Percentiles rank a stretch among this genome's conserved stretches.
These are phyloP conservation scores for Podila verticillata DNA, from an alignment of 192 early-diverging fungal genomes.

Conservation along the genomic window DNA sequence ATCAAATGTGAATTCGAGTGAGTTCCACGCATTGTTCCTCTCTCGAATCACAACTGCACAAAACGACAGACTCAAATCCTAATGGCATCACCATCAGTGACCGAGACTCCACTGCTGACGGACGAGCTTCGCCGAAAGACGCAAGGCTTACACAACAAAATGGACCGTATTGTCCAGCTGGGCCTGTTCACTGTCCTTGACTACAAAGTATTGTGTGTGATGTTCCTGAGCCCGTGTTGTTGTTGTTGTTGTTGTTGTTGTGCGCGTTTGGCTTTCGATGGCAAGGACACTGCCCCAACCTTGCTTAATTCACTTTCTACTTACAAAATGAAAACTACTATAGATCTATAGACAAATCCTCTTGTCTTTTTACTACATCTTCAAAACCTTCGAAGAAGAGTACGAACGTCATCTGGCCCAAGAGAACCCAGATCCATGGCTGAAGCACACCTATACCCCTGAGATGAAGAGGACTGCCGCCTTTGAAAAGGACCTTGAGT, in stretches of 20 bases:
- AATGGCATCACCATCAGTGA: neutral
- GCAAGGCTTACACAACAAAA: slow-evolving; percentile 27
- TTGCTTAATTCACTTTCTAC: neutral
- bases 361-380: slow-evolving; percentile 43
- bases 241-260: neutral
- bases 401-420: slow-evolving; percentile 10
- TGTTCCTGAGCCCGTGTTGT: neutral
- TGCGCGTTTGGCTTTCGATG: neutral
- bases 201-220: slow-evolving; percentile 9
- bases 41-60: neutral
- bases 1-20: too few relatives aligned
- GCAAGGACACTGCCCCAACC: neutral
- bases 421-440: slow-evolving; percentile 14
- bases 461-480: slow-evolving; percentile 22
- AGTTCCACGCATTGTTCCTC: neutral
- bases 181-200: slow-evolving; percentile 43
- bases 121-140: slow-evolving; percentile 39
- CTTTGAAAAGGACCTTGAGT: slow-evolving; percentile 33
- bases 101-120: slow-evolving; percentile 10
- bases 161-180: slow-evolving; percentile 29
- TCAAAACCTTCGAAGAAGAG: slow-evolving; percentile 36
- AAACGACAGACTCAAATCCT: too few relatives aligned
- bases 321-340: neutral
- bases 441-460: slow-evolving; percentile 23
- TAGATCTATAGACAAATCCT: slow-evolving; percentile 44